Base-by-base conservation (phyloP, 2,329 filamentous ascomycete species). In the Monosporascus cannonballus region DNA sequence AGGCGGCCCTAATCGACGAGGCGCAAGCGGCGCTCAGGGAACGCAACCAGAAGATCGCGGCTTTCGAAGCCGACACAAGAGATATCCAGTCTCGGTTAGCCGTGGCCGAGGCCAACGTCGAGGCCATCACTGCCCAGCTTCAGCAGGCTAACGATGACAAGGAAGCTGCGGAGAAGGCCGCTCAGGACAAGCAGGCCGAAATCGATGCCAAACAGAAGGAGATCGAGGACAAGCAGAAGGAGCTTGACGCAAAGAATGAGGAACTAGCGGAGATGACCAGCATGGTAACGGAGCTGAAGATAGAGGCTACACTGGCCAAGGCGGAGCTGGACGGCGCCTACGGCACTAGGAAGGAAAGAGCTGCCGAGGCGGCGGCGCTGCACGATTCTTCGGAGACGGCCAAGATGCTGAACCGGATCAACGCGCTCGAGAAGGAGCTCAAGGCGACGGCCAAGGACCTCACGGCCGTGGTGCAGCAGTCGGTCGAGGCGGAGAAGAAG, bases 351-450 rank as follows among this genome's bases (percentile, higher is more conserved):
- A 76, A 78, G 53, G 76, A 84, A 68, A 78, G 81, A 22, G 80
- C 81, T 20, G 77, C 78, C 14, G 80, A 83, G 58, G 76, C 77
- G 20, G 81, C 81, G 1, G 78, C 78, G 46, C 69, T 73, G 47
- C 65, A 77, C 59, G 78, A 80, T 67, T 74, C 69, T 52, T 71
- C 70, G n/a, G 74, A 64, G 49, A 60, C 61, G 24, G 50, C 52
- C 27, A 65, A 61, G 57, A 49, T 66, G 53, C 61, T 64, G 51
- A 54, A 51, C 37, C 75, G 81, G 59, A 69, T 82, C 22, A 73
- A 75, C 47, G 71, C 70, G 55, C 71, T 85, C 52, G 81, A 87
- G 65, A 90, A 87, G 64, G 85, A 90, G 62, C 74, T 95, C 20
- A 79, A 83, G 54, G 70, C 76, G n/a, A 67, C 66, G 9, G 63